Base-by-base conservation (phyloP, 192 early-diverging fungal species). In the Coemansia sp. region DNA sequence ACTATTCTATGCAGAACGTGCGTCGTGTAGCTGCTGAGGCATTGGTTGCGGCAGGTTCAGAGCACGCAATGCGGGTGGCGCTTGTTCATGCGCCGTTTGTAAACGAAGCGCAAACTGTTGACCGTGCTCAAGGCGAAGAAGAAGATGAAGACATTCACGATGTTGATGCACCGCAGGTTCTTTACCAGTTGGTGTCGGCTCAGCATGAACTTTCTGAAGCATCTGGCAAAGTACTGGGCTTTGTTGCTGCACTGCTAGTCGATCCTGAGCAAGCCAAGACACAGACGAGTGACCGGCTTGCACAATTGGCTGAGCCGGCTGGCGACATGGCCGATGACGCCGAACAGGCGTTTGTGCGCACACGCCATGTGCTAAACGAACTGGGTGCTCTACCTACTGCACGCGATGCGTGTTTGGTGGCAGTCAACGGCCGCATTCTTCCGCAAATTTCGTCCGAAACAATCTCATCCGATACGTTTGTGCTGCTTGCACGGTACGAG, bases 351-450 rank as follows among this genome's bases (percentile, higher is more conserved):
- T 66, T 75, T 64, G 43, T 60, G 5, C 51, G 55, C 5, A 75
- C 75, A 19, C 27, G 25, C 27, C 49, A 25, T 7, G 49, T 41
- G 19, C 41, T 68, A 2, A 17, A 4, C 43, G 23, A 48, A 1
- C 53, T 75, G 29, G 69, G 61, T 5, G 56, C 75, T 1, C 23
- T 67, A 9, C 62, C 71, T 17, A 11, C 57, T 12, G 49, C 57
- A 17, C 51, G 57, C 37, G 37, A 67, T 57, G 27, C 69, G 8
- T 65, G 67, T 35, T 59, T 61, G 14, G 59, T 90, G 19, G 71
- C 88, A n/a, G 71, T 87, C 21, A 91, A 92, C 53, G 89, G 89
- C 6, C 81, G 89, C 21, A 74, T 89, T 69, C 43, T 84, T 19
- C 67, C 77, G 1, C 51, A 79, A 5, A 69, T 92, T 25, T 35